Evolutionary conservation across 225 moss, liverwort and hornwort genomes (phyloP), one percentile per base, ranked within the genome.

Genomic region (Bryum argenteum): DNA sequence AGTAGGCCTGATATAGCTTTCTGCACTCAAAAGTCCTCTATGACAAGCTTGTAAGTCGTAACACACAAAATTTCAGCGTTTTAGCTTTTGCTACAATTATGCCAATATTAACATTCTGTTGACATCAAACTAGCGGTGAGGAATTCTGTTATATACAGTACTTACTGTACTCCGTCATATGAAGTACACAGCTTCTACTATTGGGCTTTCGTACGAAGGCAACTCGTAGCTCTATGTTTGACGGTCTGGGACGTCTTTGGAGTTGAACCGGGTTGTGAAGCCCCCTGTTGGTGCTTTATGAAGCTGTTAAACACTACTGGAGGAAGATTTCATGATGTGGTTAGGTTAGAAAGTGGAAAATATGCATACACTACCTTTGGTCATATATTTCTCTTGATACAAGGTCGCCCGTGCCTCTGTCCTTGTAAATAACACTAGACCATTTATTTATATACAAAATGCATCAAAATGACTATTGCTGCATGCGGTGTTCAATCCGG

Each of bases 1-100:
- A 58, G 58, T 63, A 53, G 19, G 45, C 33, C 0, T 55, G 12
- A 65, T 26, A 10, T 59, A 26, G 7, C 41, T 6, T 53, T 58
- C 21, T 13, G 37, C 33, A 47, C 22, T 53, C 43, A 10, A n/a
- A 15, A 28, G n/a, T 54, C 28, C 15, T n/a, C 13, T 63, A 14
- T 42, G 45, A 19, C 56, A 63, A 21, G 54, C 38, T 20, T 54
- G 72, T 21, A 72, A 22, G 67, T 55, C 54, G 54, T 38, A 22
- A 61, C 12, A 45, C 71, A 54, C 20, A 53, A 58, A 58, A 51
- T 8, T 41, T 17, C 11, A 3, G 18, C 24, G 24, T 40, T 40
- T 15, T 63, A 65, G 52, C 58, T 42, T 63, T 53, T 38, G 24
- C 58, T 53, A 22, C 53, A 33, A 51, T 19, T 4, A 1, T 42